These are phyloP conservation scores for Leishmania arabica DNA, from an alignment of 208 protist species.

Conservation along the genomic window DNA sequence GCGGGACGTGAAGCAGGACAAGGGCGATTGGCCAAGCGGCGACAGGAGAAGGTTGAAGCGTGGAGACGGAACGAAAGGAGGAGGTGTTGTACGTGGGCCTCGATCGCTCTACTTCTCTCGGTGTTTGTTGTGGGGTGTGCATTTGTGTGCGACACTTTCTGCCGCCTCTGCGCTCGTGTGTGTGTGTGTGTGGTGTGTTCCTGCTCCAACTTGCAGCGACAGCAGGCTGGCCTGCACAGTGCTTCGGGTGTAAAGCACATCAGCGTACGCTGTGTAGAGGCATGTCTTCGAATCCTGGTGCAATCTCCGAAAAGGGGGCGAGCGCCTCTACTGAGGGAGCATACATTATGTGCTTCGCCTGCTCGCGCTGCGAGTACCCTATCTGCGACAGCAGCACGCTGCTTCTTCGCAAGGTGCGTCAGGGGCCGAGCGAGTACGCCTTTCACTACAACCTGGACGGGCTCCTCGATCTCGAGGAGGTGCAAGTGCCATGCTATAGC, in stretches of 20 bases:
- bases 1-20: neutral
- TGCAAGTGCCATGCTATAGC: slow-evolving; percentile 82
- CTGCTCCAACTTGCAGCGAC: neutral
- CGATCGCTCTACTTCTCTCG: neutral
- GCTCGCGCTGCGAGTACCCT: slow-evolving; percentile 79
- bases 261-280: neutral
- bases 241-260: neutral
- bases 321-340: neutral
- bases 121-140: neutral
- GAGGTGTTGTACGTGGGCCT: neutral
- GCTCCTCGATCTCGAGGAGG: slow-evolving; percentile 66
- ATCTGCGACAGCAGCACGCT: slow-evolving; percentile 64
- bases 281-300: neutral
- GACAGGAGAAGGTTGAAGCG: neutral
- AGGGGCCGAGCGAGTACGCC: slow-evolving; percentile 59
- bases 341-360: slow-evolving; percentile 66
- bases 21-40: neutral
- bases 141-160: neutral
- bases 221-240: neutral
- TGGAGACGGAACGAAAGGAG: neutral
- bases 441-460: slow-evolving; percentile 81
- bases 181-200: neutral
- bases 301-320: neutral
- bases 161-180: neutral
- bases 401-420: slow-evolving; percentile 34